Evolutionary conservation across 129 eudicot species (phyloP).

Genomic region (Artemisia annua): DNA sequence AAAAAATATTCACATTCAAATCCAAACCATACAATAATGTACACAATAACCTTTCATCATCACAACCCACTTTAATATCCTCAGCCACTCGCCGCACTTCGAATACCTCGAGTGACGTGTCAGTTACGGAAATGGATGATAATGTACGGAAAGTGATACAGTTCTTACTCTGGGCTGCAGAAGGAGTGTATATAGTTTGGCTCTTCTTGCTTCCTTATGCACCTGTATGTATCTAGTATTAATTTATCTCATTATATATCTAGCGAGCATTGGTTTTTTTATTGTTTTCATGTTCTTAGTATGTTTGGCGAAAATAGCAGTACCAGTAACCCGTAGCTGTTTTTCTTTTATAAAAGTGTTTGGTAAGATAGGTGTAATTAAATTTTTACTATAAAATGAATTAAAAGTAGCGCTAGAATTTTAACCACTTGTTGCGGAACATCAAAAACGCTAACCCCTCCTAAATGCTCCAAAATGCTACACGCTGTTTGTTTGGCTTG

Average conservation of each 20-base stretch:
- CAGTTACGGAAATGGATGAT: constrained; percentile 49
- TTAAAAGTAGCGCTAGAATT: too few species aligned
- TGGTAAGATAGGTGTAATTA: too few species aligned
- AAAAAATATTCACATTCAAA: constrained; percentile 8
- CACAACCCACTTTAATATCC: constrained; percentile 11
- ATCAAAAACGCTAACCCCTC: too few species aligned
- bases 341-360: too few species aligned
- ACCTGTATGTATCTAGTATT: constrained; percentile 51
- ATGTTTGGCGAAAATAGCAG: too few species aligned
- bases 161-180: constrained; percentile 57
- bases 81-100: constrained; percentile 43
- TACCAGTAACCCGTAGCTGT: too few species aligned
- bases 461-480: too few species aligned
- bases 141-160: constrained; percentile 43
- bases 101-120: constrained; percentile 2
- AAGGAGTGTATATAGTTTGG: constrained; percentile 76
- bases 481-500: too few species aligned
- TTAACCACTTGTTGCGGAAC: too few species aligned
- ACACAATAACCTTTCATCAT: background rate
- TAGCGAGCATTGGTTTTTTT: too few species aligned
- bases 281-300: too few species aligned
- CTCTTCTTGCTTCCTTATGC: constrained; percentile 97
- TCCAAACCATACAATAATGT: constrained; percentile 17
- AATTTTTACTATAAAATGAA: too few species aligned
- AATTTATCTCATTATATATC: background rate